phyloP scores from a whole-genome alignment of 2,329 filamentous ascomycete species.

The Alternaria ethzedia region DNA sequence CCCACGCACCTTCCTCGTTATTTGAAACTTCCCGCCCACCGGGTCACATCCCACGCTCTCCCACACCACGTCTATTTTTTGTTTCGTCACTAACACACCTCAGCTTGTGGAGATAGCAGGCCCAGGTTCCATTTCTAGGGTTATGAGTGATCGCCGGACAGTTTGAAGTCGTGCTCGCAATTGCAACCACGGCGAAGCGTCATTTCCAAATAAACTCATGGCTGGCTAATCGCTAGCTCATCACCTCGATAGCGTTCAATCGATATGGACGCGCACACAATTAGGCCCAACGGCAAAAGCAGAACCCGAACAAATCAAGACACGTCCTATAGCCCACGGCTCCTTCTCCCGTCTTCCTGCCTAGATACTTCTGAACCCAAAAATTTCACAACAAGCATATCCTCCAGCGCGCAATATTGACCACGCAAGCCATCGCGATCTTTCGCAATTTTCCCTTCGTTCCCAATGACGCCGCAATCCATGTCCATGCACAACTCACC shows the following conservation, averaged over 20 bases:
- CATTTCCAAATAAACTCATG: not conserved
- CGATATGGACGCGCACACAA: not conserved
- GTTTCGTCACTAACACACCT: conserved; percentile 20
- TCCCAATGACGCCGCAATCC: conserved; percentile 21
- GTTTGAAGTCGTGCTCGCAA: conserved; percentile 61
- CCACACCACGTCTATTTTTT: not conserved
- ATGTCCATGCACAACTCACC: conserved; percentile 24
- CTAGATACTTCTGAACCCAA: not conserved
- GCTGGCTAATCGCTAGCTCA: conserved; percentile 6
- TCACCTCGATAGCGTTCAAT: not conserved
- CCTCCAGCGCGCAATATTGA: not conserved
- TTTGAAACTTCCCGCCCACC: not conserved
- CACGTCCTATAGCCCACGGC: not conserved
- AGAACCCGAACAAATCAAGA: conserved; percentile 5
- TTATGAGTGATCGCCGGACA: conserved; percentile 95
- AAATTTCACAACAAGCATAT: not conserved
- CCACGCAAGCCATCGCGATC: conserved; percentile 12
- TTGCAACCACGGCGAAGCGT: not conserved
- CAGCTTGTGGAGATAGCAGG: conserved; percentile 89
- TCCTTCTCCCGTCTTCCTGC: not conserved
- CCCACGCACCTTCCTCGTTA: conserved; percentile 5
- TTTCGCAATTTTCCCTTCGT: conserved; percentile 14
- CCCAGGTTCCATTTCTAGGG: conserved; percentile 84
- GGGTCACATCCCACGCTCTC: not conserved
- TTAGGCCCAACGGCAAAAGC: conserved; percentile 9